Evolutionary conservation across 371 early-diverging fungal genomes (phyloP), one percentile per base, ranked within the genome.

Genomic region (Mortierella sp.): DNA sequence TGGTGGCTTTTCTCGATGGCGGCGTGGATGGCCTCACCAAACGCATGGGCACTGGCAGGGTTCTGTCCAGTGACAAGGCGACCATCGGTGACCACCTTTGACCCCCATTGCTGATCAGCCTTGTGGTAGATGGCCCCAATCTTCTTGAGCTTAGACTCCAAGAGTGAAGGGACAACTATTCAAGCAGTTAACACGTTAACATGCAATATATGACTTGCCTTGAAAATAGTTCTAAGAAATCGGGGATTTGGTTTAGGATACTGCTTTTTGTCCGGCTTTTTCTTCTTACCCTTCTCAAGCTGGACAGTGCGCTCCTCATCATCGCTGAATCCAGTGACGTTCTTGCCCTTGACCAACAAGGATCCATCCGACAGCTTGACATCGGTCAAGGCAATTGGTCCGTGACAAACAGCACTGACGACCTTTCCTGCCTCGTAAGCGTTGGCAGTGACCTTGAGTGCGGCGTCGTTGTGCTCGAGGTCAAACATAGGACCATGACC

Each of bases 401-500:
- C 85, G 51, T 85, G 85, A 50, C 85, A 85, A 48, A 85, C 51
- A 26, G 79, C 82, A 17, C 68, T 79, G 4, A 84, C 82, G 19
- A 83, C 70, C 52, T 79, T 79, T 23, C 73, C 72, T 14, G 62
- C 56, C 24, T 81, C 80, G 44, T 80, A 84, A 4, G 82, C 70
- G 14, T 57, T 62, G 11, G 58, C 57, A 11, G 78, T 62, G 63
- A 82, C 54, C 57, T 71, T 47, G 19, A 60, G 61, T 6, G 82
- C 64, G 5, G 53, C 61, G 62, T 72, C 64, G 54, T 82, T 68
- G 34, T 72, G 57, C 58, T 64, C 60, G 7, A 84, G 70, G 61
- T 84, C 84, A 47, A 59, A 79, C 81, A 80, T 80, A 34, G 84
- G 83, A 24, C 83, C 84, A 48, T 85, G 83, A 9, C 85, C 85